Conservation (phyloP, 2,329 filamentous ascomycete genomes). For the Trichoderma atrobrunneum region DNA sequence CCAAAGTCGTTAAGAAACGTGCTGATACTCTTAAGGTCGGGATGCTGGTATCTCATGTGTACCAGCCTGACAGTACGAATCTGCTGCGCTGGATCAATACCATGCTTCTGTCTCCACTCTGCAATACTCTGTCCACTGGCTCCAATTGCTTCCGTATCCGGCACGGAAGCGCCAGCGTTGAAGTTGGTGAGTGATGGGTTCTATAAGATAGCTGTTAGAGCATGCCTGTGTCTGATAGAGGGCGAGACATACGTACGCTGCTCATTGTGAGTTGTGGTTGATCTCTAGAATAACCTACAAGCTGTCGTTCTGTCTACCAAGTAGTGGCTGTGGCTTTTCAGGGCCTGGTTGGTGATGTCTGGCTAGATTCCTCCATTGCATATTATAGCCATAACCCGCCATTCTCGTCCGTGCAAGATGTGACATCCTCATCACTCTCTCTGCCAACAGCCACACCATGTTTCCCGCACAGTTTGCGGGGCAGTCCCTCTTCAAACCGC, state of each 20-base stretch:
- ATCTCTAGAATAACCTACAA: not conserved
- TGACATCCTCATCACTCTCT: not conserved
- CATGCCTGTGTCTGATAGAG: not conserved
- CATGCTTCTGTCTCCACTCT: constrained; percentile 3
- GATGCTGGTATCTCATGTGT: constrained; percentile 22
- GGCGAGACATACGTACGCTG: not conserved
- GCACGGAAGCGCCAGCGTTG: constrained; percentile 7
- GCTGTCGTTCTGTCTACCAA: not conserved
- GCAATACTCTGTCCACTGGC: not conserved
- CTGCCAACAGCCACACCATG: not conserved
- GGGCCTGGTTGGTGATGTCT: not conserved
- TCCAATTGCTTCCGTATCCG: constrained; percentile 3
- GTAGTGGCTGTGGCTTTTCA: not conserved
- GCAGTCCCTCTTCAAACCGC: not conserved
- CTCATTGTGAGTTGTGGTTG: not conserved
- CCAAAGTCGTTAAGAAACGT: constrained; percentile 21
- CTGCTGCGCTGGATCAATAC: constrained; percentile 10
- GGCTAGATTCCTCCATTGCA: not conserved
- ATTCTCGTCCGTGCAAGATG: not conserved
- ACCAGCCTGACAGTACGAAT: constrained; percentile 18
- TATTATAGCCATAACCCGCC: not conserved
- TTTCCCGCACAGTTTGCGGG: not conserved
- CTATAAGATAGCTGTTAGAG: not conserved
- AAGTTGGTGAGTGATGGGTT: not conserved
- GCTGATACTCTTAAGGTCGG: constrained; percentile 7